These are phyloP conservation scores for Talaromyces sp. DNA, from an alignment of 2,329 filamentous ascomycete genomes.

Conservation along the genomic window DNA sequence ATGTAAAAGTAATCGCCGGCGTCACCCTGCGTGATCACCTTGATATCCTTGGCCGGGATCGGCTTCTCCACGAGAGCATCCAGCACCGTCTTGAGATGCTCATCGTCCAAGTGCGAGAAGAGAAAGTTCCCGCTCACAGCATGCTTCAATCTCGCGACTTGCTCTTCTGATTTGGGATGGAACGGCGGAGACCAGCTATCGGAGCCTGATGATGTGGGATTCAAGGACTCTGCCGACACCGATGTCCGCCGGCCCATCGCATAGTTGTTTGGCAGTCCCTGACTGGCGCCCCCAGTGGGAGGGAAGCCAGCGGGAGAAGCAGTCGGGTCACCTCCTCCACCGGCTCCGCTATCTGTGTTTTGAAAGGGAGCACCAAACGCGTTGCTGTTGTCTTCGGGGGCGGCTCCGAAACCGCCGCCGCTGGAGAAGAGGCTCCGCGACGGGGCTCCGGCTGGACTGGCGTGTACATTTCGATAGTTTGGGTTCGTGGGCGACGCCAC, in stretches of 20 bases:
- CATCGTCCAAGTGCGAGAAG: constrained; percentile 90
- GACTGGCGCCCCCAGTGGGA: constrained; percentile 20
- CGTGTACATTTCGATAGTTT: constrained; percentile 46
- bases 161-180: constrained; percentile 76
- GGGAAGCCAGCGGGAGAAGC: constrained; percentile 19
- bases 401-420: constrained; percentile 20
- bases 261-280: constrained; percentile 74
- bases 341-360: constrained; percentile 14
- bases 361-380: constrained; percentile 32
- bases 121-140: constrained; percentile 89
- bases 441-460: constrained; percentile 18
- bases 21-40: constrained; percentile 94
- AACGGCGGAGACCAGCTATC: constrained; percentile 87
- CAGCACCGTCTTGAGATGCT: constrained; percentile 80
- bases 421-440: constrained; percentile 41
- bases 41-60: constrained; percentile 81
- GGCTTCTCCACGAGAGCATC: constrained; percentile 91
- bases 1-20: constrained; percentile 97
- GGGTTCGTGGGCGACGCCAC: constrained; percentile 69
- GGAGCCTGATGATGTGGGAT: constrained; percentile 74
- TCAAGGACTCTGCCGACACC: constrained; percentile 92
- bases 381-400: constrained; percentile 14
- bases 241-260: constrained; percentile 91
- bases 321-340: constrained; percentile 14
- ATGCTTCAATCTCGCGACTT: constrained; percentile 69